phyloP scores from a whole-genome alignment of 768 basidiomycete genomes.

The Mycena pura region DNA sequence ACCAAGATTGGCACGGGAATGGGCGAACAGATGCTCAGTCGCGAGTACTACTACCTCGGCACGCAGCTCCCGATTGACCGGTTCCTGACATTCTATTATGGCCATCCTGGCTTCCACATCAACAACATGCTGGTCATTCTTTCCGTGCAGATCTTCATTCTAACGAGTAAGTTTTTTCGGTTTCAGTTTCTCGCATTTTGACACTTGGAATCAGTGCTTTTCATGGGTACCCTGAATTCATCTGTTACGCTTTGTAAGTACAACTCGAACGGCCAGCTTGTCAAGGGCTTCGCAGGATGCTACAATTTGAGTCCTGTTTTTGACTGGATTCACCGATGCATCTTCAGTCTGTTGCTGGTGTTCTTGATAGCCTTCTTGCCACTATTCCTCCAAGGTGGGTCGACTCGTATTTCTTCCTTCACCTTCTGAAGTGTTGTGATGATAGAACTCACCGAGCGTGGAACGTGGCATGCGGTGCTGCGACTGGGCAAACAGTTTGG shows the following conservation, averaged over 20 bases:
- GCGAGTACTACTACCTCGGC: slow-evolving; percentile 98
- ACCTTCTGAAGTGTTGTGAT: slow-evolving; percentile 25
- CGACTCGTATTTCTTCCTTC: not conserved
- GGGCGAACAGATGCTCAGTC: slow-evolving; percentile 99
- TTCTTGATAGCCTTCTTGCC: slow-evolving; percentile 98
- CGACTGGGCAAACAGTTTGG: slow-evolving; percentile 94
- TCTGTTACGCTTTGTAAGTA: slow-evolving; percentile 83
- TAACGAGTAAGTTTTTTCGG: slow-evolving; percentile 82
- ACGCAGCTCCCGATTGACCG: slow-evolving; percentile 98
- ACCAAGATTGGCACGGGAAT: slow-evolving; percentile 99
- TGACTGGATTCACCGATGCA: slow-evolving; percentile 94
- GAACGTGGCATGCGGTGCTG: slow-evolving; percentile 88
- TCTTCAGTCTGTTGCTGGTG: slow-evolving; percentile 97
- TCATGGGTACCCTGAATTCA: slow-evolving; percentile 90
- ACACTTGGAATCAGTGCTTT: slow-evolving; percentile 71
- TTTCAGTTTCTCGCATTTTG: slow-evolving; percentile 1
- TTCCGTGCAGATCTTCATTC: slow-evolving; percentile 94
- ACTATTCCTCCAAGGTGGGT: slow-evolving; percentile 89
- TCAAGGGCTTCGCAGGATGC: slow-evolving; percentile 85
- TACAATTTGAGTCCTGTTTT: slow-evolving; percentile 95
- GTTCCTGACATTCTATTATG: slow-evolving; percentile 99
- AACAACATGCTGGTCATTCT: slow-evolving; percentile 99
- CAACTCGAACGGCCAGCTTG: slow-evolving; percentile 69
- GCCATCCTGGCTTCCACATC: slow-evolving; percentile 99
- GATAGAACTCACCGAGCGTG: slow-evolving; percentile 92